These are phyloP conservation scores for Hordeum pubiflorum DNA, from an alignment of 202 grass and related monocot genomes.

Conservation along the genomic window DNA sequence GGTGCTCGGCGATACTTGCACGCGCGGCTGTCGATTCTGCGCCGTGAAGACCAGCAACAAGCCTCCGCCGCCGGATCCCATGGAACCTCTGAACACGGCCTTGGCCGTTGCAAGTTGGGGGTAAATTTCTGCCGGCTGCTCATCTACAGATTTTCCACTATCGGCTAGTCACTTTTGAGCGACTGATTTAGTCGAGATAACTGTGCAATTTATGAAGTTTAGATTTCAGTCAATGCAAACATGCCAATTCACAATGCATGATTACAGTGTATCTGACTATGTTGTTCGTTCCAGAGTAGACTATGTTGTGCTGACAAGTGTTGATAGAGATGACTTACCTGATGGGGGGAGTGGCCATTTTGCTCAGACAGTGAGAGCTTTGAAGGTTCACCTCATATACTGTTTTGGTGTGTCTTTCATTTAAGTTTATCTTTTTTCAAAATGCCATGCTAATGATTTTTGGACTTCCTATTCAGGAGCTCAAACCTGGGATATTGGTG, in stretches of 20 bases:
- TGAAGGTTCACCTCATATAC: conserved; percentile 51
- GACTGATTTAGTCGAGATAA: background rate
- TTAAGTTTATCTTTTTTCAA: background rate
- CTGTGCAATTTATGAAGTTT: background rate
- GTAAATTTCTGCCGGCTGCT: conserved; percentile 20
- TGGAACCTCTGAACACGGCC: conserved; percentile 78
- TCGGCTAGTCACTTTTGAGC: background rate
- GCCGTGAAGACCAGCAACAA: conserved; percentile 84
- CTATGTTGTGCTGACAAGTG: conserved; percentile 90
- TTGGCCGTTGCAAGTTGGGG: conserved; percentile 69
- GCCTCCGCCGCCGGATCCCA: conserved; percentile 55
- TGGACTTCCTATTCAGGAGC: conserved; percentile 34
- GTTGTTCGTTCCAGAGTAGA: conserved; percentile 55
- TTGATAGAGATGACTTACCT: conserved; percentile 86
- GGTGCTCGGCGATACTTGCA: conserved; percentile 95
- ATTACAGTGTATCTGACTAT: background rate
- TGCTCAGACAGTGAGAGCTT: conserved; percentile 69
- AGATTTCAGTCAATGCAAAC: background rate
- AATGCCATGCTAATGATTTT: background rate
- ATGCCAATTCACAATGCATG: background rate
- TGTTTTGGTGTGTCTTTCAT: background rate
- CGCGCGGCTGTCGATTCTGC: conserved; percentile 82
- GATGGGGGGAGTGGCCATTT: conserved; percentile 90
- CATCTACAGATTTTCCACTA: background rate
- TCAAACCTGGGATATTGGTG: conserved; percentile 85